Evolutionary conservation across 257 asterid species (phyloP).

Genomic region (Jacaranda copaia): DNA sequence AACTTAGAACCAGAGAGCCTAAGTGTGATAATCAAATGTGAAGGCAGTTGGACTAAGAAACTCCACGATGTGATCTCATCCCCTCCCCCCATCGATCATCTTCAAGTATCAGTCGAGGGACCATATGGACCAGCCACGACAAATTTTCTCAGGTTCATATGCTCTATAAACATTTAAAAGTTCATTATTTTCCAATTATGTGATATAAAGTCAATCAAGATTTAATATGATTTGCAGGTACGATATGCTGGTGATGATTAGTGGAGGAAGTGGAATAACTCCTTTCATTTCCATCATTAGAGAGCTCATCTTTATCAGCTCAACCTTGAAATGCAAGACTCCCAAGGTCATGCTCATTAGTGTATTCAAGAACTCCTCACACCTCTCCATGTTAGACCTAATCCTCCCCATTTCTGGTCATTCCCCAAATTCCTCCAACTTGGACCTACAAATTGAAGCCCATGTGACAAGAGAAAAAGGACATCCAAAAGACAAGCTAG

Average conservation of each 20-base stretch:
- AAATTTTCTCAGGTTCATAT: constrained; percentile 54
- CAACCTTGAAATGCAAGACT: constrained; percentile 45
- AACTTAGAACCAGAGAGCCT: constrained; percentile 61
- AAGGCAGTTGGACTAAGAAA: constrained; percentile 73
- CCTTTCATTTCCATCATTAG: constrained; percentile 73
- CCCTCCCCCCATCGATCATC: constrained; percentile 54
- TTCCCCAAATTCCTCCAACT: constrained; percentile 39
- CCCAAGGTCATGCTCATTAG: constrained; percentile 60
- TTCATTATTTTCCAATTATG: too few species aligned
- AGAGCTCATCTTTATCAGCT: constrained; percentile 52
- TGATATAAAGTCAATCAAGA: not conserved
- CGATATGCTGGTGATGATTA: constrained; percentile 65
- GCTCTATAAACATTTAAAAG: too few species aligned
- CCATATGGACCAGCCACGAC: constrained; percentile 79
- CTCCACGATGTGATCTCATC: constrained; percentile 58
- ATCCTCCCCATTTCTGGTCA: constrained; percentile 60
- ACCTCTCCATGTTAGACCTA: constrained; percentile 63
- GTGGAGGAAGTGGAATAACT: constrained; percentile 84
- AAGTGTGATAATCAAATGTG: constrained; percentile 61
- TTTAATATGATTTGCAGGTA: constrained; percentile 46
- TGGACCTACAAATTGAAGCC: constrained; percentile 63
- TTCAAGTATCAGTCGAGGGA: constrained; percentile 67
- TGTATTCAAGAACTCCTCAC: constrained; percentile 62
- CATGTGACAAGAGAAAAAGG: constrained; percentile 65
- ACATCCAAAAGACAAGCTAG: constrained; percentile 35